Conservation (phyloP, 352 stramenopile genomes). For the Phytophthora pistaciae region DNA sequence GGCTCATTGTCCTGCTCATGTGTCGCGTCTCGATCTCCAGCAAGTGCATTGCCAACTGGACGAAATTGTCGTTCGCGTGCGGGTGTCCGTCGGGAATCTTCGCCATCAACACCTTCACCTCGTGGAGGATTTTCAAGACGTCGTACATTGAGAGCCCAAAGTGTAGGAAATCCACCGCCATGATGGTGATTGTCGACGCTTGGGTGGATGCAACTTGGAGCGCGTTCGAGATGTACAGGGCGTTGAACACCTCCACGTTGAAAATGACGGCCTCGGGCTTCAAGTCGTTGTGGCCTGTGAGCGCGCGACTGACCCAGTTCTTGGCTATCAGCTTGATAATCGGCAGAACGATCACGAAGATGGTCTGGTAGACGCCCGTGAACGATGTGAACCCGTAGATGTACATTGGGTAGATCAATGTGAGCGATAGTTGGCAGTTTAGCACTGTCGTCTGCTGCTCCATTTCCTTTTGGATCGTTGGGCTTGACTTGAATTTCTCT, state of each 20-base stretch:
- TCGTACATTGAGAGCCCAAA: conserved; percentile 40
- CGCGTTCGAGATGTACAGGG: conserved; percentile 34
- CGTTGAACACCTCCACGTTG: conserved; percentile 48
- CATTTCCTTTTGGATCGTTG: conserved; percentile 17
- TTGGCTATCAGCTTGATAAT: conserved; percentile 35
- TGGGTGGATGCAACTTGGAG: conserved; percentile 21
- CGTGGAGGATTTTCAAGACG: conserved; percentile 13
- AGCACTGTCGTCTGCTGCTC: conserved; percentile 21
- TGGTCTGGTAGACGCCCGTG: conserved; percentile 16
- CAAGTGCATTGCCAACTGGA: conserved; percentile 25
- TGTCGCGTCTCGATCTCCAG: conserved; percentile 9
- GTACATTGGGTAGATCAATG: conserved; percentile 39
- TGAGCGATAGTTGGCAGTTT: conserved; percentile 28
- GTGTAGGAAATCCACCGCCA: conserved; percentile 12
- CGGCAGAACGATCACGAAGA: conserved; percentile 20
- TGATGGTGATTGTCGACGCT: conserved; percentile 19
- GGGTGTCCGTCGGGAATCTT: conserved; percentile 23
- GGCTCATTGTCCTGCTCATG: not conserved
- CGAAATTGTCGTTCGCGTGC: conserved; percentile 14
- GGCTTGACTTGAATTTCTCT: conserved; percentile 14
- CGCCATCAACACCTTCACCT: conserved; percentile 26
- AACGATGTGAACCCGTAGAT: conserved; percentile 33
- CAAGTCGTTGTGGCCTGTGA: conserved; percentile 27
- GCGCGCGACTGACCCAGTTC: conserved; percentile 30
- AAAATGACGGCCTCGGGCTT: conserved; percentile 48